These are phyloP conservation scores for Lenzites betulinus DNA, from an alignment of 768 basidiomycete species.

Conservation along the genomic window DNA sequence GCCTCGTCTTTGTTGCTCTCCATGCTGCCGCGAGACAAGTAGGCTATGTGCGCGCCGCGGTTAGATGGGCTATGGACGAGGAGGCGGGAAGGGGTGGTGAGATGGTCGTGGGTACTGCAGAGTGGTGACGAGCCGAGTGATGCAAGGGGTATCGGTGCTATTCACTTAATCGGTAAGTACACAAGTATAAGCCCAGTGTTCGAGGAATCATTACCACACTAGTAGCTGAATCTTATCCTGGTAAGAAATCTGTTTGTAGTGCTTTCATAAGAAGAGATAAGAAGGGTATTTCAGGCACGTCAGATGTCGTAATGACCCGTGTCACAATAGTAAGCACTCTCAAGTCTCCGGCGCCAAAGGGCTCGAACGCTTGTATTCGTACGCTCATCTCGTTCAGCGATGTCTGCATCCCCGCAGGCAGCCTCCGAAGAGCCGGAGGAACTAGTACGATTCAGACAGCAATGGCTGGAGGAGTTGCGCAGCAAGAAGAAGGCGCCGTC, in stretches of 20 bases:
- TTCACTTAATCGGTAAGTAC: not conserved
- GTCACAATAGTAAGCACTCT: not conserved
- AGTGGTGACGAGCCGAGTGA: constrained; percentile 7
- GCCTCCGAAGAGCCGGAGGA: constrained; percentile 52
- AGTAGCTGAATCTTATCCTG: too few relatives aligned
- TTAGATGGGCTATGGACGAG: constrained; percentile 60
- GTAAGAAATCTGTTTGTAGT: too few relatives aligned
- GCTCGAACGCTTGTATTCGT: constrained; percentile 1
- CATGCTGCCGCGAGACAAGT: constrained; percentile 48
- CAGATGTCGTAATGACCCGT: not conserved
- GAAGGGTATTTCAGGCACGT: not conserved
- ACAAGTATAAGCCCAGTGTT: not conserved
- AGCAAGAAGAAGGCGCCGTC: constrained; percentile 21
- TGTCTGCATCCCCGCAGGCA: not conserved
- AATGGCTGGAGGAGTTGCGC: constrained; percentile 52
- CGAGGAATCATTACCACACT: too few relatives aligned
- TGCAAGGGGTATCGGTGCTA: not conserved
- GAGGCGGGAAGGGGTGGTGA: not conserved
- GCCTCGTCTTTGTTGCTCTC: constrained; percentile 93
- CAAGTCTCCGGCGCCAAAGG: not conserved
- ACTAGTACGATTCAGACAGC: constrained; percentile 67
- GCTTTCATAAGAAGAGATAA: not conserved
- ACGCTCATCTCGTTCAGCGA: constrained; percentile 6
- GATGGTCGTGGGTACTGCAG: constrained; percentile 10
- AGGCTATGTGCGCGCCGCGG: constrained; percentile 53